These are phyloP conservation scores for Andrographis paniculata DNA, from an alignment of 305 asterid species.

Conservation along the genomic window DNA sequence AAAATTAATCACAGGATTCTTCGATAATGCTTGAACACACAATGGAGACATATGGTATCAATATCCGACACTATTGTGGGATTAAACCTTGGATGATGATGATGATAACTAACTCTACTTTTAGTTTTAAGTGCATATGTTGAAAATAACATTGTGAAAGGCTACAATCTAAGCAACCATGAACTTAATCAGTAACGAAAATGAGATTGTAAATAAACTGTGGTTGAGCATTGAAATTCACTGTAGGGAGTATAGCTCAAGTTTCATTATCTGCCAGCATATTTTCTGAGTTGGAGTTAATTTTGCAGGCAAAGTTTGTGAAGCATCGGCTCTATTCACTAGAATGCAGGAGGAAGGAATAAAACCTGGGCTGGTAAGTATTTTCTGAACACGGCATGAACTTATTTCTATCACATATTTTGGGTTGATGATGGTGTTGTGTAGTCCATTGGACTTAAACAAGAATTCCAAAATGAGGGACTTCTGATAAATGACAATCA, in stretches of 20 bases:
- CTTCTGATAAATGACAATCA: background rate
- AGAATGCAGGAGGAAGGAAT: constrained; percentile 88
- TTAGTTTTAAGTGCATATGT: background rate
- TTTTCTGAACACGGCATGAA: background rate
- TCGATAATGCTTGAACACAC: too few species aligned
- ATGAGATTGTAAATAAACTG: background rate
- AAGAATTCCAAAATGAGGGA: background rate
- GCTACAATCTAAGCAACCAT: too few species aligned
- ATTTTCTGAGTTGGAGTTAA: background rate
- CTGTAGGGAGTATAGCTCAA: constrained; percentile 2
- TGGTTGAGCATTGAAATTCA: constrained; percentile 5
- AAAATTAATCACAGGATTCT: too few species aligned
- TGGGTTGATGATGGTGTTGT: too few species aligned
- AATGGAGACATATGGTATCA: too few species aligned
- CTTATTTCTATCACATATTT: background rate
- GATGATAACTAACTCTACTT: too few species aligned
- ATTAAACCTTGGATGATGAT: too few species aligned
- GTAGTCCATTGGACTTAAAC: background rate
- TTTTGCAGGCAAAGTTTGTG: constrained; percentile 58
- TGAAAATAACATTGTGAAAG: too few species aligned
- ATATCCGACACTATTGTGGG: too few species aligned
- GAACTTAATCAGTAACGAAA: too few species aligned
- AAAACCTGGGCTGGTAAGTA: constrained; percentile 69
- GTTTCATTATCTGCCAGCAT: constrained; percentile 8
- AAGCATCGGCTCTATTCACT: constrained; percentile 62